Evolutionary conservation across 176 grass and related monocot species (phyloP).

Genomic region (Avena eriantha): DNA sequence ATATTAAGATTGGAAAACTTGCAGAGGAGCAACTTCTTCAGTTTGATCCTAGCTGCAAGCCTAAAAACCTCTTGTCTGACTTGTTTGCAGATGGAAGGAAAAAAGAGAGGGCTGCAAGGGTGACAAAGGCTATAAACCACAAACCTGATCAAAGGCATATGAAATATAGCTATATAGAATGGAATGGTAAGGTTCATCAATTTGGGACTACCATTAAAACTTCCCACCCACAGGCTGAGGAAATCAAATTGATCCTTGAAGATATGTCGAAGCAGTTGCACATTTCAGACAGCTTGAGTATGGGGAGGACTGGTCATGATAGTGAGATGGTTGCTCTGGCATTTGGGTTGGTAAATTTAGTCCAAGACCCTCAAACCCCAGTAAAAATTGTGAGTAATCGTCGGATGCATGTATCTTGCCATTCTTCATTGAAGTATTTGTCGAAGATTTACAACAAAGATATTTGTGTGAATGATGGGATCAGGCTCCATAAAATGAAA

Average conservation of each 20-base stretch:
- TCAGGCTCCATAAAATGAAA: constrained; percentile 43
- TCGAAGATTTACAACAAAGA: constrained; percentile 38
- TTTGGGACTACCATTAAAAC: constrained; percentile 25
- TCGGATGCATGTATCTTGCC: constrained; percentile 5
- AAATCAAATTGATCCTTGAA: constrained; percentile 38
- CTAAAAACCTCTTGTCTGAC: constrained; percentile 47
- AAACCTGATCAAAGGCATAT: neutral
- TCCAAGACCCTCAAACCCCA: constrained; percentile 14
- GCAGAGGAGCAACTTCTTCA: constrained; percentile 46
- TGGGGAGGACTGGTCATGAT: constrained; percentile 19
- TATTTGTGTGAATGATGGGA: constrained; percentile 39
- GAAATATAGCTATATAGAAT: constrained; percentile 35
- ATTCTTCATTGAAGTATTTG: constrained; percentile 41
- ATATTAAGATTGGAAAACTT: constrained; percentile 52
- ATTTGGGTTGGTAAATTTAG: constrained; percentile 41
- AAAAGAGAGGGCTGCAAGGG: constrained; percentile 44
- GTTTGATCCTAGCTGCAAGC: constrained; percentile 52
- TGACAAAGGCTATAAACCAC: constrained; percentile 52
- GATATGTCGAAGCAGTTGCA: constrained; percentile 30
- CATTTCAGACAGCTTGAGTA: neutral
- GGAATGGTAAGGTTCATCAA: constrained; percentile 25
- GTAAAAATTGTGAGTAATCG: constrained; percentile 33
- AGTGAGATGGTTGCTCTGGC: constrained; percentile 44
- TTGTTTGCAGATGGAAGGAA: constrained; percentile 56
- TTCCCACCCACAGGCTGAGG: constrained; percentile 29